Conservation (phyloP, 768 basidiomycete species). For the Mycena rosella region DNA sequence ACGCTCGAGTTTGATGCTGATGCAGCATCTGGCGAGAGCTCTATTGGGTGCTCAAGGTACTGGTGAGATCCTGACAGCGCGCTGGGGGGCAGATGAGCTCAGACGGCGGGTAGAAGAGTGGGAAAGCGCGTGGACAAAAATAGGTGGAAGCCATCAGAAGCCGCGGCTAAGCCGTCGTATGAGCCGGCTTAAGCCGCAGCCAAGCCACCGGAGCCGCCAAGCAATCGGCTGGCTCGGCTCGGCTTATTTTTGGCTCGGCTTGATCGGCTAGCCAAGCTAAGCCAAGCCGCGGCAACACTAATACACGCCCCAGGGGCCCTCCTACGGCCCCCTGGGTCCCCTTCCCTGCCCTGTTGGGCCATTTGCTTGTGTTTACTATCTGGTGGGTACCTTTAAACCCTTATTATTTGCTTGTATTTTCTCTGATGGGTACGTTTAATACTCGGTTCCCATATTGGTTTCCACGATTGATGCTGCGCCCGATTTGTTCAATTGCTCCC, state of each 20-base stretch:
- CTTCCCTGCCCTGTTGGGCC: too few relatives aligned
- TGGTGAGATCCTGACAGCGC: background rate
- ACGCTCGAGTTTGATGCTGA: background rate
- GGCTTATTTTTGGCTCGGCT: background rate
- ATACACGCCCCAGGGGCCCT: too few relatives aligned
- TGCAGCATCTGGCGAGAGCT: background rate
- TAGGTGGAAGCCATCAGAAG: background rate
- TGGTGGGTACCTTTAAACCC: too few relatives aligned
- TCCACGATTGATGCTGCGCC: too few relatives aligned
- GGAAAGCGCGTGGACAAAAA: background rate
- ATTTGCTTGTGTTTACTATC: too few relatives aligned
- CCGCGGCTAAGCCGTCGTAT: background rate
- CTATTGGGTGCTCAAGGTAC: background rate
- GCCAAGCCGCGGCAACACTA: background rate
- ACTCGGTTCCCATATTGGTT: too few relatives aligned
- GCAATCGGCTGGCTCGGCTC: background rate
- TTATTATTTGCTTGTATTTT: too few relatives aligned
- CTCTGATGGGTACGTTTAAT: too few relatives aligned
- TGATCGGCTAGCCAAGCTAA: too few relatives aligned
- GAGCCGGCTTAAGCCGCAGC: slow-evolving; percentile 3
- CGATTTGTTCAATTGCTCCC: too few relatives aligned
- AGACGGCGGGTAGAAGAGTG: background rate
- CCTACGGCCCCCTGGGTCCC: too few relatives aligned
- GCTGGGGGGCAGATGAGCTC: background rate
- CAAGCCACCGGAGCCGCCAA: background rate